phyloP scores from a whole-genome alignment of 441 rosid species.

The Pelargonium citronellum region DNA sequence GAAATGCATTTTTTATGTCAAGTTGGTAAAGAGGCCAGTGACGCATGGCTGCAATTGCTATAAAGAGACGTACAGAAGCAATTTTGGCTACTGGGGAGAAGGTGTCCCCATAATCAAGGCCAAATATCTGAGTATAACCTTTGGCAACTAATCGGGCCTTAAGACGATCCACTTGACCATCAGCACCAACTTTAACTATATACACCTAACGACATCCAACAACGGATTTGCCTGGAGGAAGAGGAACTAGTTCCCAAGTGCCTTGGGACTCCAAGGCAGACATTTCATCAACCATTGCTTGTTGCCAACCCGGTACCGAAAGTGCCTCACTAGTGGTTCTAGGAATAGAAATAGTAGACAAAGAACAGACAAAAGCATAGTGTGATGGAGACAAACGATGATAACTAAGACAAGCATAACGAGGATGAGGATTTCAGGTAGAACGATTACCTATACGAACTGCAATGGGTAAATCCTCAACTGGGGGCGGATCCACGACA shows the following conservation, averaged over 20 bases:
- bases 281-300: neutral
- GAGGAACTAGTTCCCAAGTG: neutral
- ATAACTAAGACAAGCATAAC: neutral
- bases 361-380: neutral
- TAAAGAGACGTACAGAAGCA: neutral
- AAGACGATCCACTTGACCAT: neutral
- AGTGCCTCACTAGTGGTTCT: neutral
- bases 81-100: slow-evolving; percentile 8
- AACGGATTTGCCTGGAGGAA: neutral
- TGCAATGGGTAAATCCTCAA: neutral
- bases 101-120: neutral
- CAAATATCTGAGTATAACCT: slow-evolving; percentile 10
- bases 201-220: neutral
- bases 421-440: neutral
- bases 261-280: neutral
- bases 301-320: neutral
- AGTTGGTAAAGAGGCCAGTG: neutral
- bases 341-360: neutral
- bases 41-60: neutral
- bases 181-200: neutral
- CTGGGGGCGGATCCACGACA: neutral
- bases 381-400: neutral
- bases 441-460: neutral
- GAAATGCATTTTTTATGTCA: slow-evolving; percentile 10
- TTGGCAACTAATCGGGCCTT: slow-evolving; percentile 6